Percentiles rank a stretch among this genome's conserved stretches.
Conservation (phyloP, 768 basidiomycete genomes). For the Lentinula raphanica region DNA sequence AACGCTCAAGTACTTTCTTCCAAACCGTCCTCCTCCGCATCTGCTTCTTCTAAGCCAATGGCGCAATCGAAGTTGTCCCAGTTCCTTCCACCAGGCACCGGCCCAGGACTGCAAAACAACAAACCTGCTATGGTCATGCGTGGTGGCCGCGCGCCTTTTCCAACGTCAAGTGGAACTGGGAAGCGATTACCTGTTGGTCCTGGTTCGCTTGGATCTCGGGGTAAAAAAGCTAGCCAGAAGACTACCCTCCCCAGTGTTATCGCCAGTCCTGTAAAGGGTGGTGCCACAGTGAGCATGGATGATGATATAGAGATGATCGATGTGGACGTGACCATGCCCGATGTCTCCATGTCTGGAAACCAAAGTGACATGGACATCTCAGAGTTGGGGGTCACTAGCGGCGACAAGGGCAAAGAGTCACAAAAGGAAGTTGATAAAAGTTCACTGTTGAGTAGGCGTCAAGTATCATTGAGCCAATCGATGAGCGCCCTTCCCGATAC, state of each 20-base stretch:
- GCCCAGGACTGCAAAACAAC: neutral
- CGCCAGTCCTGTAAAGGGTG: constrained; percentile 46
- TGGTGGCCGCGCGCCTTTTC: neutral
- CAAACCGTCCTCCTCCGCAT: neutral
- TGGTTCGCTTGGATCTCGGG: constrained; percentile 18
- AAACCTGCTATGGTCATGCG: neutral
- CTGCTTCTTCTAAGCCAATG: neutral
- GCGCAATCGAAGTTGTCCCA: neutral
- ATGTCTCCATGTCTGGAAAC: constrained; percentile 7
- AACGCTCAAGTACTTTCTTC: neutral
- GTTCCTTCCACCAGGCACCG: neutral
- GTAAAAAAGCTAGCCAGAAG: constrained; percentile 40
- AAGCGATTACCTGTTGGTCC: constrained; percentile 7
- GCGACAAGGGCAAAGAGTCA: constrained; percentile 30
- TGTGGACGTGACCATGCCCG: neutral
- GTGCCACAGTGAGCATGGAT: constrained; percentile 7
- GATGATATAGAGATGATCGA: constrained; percentile 14
- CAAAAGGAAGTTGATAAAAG: constrained; percentile 14
- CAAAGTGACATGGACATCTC: constrained; percentile 1
- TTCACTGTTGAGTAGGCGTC: constrained; percentile 48
- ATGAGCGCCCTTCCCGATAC: constrained; percentile 39
- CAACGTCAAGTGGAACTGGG: constrained; percentile 6
- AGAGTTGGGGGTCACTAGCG: constrained; percentile 3
- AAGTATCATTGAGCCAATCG: constrained; percentile 59
- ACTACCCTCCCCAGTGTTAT: constrained; percentile 41